These are phyloP conservation scores for Candida neerlandica DNA, from an alignment of 1,139 yeast species.

Conservation along the genomic window DNA sequence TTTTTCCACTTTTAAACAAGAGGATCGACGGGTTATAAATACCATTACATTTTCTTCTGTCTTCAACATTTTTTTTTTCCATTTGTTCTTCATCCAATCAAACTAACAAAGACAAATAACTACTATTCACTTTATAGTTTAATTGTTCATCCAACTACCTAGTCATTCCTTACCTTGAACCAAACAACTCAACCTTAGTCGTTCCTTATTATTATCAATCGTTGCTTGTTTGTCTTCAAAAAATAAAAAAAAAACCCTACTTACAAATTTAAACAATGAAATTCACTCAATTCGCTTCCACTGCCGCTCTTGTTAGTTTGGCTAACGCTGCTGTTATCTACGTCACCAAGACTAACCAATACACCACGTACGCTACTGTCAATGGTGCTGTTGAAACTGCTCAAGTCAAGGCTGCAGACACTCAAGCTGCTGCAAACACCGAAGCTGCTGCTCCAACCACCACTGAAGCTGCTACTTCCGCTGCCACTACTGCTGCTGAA, in stretches of 20 bases:
- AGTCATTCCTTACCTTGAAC: conserved; percentile 4
- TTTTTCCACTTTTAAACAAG: background rate
- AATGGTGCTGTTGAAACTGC: conserved; percentile 5
- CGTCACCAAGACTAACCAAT: conserved; percentile 27
- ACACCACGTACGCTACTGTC: conserved; percentile 22
- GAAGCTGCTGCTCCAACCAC: conserved; percentile 8
- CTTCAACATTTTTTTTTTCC: background rate
- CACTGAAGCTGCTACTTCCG: conserved; percentile 6
- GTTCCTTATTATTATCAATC: conserved; percentile 5
- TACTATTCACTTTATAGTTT: background rate
- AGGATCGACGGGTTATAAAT: conserved; percentile 2
- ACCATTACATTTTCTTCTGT: background rate
- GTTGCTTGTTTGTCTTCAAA: background rate
- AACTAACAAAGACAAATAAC: background rate
- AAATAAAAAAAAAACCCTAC: background rate
- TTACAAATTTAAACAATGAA: conserved; percentile 6
- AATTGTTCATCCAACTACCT: conserved; percentile 1
- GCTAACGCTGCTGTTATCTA: conserved; percentile 25
- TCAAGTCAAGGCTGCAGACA: background rate
- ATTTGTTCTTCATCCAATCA: background rate
- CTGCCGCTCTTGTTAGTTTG: conserved; percentile 14
- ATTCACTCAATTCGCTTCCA: conserved; percentile 10
- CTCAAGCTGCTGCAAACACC: background rate
- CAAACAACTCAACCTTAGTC: conserved; percentile 6
- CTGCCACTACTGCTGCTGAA: conserved; percentile 8